These are phyloP conservation scores for Kodamaea kaohsiungensis DNA, from an alignment of 805 yeast species.

Conservation along the genomic window DNA sequence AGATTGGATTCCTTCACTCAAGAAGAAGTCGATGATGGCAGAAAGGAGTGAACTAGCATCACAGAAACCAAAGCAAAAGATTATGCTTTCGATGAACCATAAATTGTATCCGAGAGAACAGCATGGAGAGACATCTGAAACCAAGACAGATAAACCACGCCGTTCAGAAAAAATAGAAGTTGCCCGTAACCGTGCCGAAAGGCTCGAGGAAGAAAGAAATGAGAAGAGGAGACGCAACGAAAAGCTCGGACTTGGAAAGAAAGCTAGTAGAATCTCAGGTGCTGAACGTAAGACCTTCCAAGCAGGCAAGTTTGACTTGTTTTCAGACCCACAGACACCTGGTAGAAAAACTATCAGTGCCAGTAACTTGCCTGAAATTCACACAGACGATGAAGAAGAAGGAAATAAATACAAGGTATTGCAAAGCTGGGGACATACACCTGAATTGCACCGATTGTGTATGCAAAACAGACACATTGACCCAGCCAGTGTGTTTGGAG, in stretches of 20 bases:
- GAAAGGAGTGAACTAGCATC: slow-evolving; percentile 29
- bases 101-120: slow-evolving; percentile 10
- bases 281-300: not conserved
- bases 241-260: slow-evolving; percentile 11
- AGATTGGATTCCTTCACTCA: slow-evolving; percentile 23
- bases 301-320: not conserved
- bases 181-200: not conserved
- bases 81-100: slow-evolving; percentile 27
- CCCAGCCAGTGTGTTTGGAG: slow-evolving; percentile 73
- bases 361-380: slow-evolving; percentile 38
- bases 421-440: slow-evolving; percentile 43
- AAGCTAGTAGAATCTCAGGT: slow-evolving; percentile 14
- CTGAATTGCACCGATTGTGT: slow-evolving; percentile 31
- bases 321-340: slow-evolving; percentile 6
- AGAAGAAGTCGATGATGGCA: slow-evolving; percentile 31
- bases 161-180: not conserved
- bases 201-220: not conserved
- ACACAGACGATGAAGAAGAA: slow-evolving; percentile 41
- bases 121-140: not conserved
- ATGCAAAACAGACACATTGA: slow-evolving; percentile 45
- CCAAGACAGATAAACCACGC: not conserved
- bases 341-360: slow-evolving; percentile 14
- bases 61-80: slow-evolving; percentile 27
- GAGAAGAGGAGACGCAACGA: not conserved
- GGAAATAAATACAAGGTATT: slow-evolving; percentile 20